Conservation (phyloP, 176 grass and related monocot genomes). For the Rhynchospora breviuscula region DNA sequence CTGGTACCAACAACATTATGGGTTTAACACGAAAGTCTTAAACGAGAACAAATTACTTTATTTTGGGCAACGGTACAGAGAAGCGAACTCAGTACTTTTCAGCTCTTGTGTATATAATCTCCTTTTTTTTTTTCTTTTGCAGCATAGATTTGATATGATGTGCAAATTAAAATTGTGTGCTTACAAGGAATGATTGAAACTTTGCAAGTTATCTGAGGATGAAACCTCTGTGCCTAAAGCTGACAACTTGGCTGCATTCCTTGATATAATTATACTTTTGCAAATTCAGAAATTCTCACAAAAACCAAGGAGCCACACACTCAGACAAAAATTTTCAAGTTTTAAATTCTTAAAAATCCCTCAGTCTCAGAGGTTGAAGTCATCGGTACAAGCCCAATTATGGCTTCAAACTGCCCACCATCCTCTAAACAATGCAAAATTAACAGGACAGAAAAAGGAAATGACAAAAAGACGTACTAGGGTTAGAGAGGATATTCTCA, state of each 20-base stretch:
- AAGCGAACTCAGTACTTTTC: background rate
- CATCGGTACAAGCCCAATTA: background rate
- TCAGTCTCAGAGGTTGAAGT: background rate
- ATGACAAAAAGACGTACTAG: constrained; percentile 34
- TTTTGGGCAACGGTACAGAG: background rate
- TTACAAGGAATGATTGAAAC: background rate
- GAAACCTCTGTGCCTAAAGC: background rate
- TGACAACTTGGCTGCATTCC: background rate
- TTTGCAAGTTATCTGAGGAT: background rate
- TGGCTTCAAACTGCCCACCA: background rate
- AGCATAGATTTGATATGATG: background rate
- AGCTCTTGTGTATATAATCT: background rate
- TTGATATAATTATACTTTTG: background rate
- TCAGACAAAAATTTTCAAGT: background rate
- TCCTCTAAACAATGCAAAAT: background rate
- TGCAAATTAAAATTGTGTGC: background rate
- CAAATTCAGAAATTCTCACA: background rate
- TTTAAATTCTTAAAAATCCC: background rate
- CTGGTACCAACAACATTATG: background rate
- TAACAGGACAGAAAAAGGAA: background rate
- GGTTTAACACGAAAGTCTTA: background rate
- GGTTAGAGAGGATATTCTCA: constrained; percentile 57
- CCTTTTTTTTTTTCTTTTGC: background rate
- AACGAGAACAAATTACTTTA: background rate
- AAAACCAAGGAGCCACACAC: background rate